A percentile compares a stretch with the other conserved stretches of the same genome.
Evolutionary conservation across 768 basidiomycete species (phyloP).

Genomic region (Tubosaeta sp.): DNA sequence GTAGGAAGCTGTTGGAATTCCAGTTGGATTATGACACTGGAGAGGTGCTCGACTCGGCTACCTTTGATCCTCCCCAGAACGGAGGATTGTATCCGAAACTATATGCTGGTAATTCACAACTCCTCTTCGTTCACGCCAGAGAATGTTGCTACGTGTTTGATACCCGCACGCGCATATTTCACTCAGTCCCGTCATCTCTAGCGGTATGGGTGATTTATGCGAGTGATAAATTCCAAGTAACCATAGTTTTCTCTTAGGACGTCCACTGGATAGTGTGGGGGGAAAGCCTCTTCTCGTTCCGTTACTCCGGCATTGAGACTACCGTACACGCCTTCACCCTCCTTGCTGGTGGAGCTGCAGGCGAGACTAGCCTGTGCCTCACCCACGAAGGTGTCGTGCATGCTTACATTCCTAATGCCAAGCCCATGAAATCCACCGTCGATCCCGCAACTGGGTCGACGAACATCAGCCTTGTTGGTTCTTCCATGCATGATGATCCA

Average conservation of each 20-base stretch:
- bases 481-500: too few species aligned
- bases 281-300: background rate
- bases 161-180: background rate
- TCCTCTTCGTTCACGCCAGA: background rate
- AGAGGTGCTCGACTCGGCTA: background rate
- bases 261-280: background rate
- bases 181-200: background rate
- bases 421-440: background rate
- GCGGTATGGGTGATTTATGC: background rate
- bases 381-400: background rate
- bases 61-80: background rate
- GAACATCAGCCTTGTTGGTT: background rate
- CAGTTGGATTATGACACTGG: background rate
- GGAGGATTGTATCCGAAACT: background rate
- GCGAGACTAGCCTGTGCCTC: background rate
- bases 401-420: accelerated
- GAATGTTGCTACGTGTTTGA: background rate
- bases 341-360: background rate
- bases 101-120: background rate
- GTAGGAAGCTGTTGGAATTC: conserved; percentile 1
- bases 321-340: background rate
- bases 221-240: background rate
- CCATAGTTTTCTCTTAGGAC: too few species aligned
- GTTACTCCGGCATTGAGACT: background rate
- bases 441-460: background rate